Percentiles rank a stretch among this genome's conserved stretches.
These are phyloP conservation scores for Pichia heedii DNA, from an alignment of 805 yeast species.

Conservation along the genomic window DNA sequence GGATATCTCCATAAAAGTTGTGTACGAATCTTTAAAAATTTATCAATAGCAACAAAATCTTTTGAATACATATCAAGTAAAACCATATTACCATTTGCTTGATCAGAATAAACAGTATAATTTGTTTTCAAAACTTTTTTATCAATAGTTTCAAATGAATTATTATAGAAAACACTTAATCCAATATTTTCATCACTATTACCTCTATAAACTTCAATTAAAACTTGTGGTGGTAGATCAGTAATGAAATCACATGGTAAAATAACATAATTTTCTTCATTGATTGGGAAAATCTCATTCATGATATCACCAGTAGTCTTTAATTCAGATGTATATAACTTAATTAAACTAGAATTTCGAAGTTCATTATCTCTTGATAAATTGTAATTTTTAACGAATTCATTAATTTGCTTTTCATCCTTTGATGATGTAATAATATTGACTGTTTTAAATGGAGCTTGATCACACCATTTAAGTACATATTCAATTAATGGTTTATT, in stretches of 20 bases:
- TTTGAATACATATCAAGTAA: slow-evolving; percentile 67
- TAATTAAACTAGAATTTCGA: slow-evolving; percentile 28
- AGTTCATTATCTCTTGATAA: slow-evolving; percentile 31
- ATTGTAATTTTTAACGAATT: slow-evolving; percentile 40
- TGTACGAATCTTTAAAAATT: slow-evolving; percentile 68
- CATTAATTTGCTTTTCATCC: slow-evolving; percentile 37
- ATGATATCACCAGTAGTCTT: slow-evolving; percentile 58
- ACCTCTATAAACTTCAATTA: slow-evolving; percentile 76
- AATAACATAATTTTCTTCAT: slow-evolving; percentile 50
- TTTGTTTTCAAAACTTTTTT: slow-evolving; percentile 61
- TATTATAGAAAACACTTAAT: slow-evolving; percentile 66
- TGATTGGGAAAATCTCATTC: slow-evolving; percentile 19
- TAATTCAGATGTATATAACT: slow-evolving; percentile 35
- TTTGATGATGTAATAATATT: slow-evolving; percentile 48
- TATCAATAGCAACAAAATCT: slow-evolving; percentile 60
- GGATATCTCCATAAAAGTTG: slow-evolving; percentile 89
- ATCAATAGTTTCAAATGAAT: slow-evolving; percentile 67
- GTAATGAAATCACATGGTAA: slow-evolving; percentile 93
- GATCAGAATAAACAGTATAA: slow-evolving; percentile 56
- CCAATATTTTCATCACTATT: slow-evolving; percentile 62
- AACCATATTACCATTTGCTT: slow-evolving; percentile 32
- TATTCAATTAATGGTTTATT: slow-evolving; percentile 82
- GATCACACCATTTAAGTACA: slow-evolving; percentile 88
- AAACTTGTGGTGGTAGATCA: slow-evolving; percentile 81
- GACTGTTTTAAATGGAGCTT: slow-evolving; percentile 66